Evolutionary conservation across 345 rosid genomes (phyloP).

Genomic region (Hibiscus mutabilis): DNA sequence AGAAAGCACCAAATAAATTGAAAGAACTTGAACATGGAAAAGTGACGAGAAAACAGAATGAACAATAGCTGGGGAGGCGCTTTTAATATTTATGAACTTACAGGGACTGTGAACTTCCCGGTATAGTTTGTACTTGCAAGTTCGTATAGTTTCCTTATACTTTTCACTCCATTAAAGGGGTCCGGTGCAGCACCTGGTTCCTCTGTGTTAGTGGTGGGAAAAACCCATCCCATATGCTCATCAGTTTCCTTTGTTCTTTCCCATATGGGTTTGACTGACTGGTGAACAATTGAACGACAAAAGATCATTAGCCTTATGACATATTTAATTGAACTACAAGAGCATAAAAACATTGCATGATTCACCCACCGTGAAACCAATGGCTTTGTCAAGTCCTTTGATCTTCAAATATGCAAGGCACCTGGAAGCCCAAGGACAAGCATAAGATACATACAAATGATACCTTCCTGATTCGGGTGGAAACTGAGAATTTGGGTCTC

Average conservation of each 20-base stretch:
- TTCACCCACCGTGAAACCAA: constrained; percentile 64
- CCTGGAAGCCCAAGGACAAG: not conserved
- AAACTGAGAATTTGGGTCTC: constrained; percentile 55
- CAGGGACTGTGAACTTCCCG: constrained; percentile 87
- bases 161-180: constrained; percentile 66
- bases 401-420: constrained; percentile 54
- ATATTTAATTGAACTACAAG: not conserved
- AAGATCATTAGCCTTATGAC: not conserved
- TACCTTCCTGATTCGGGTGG: constrained; percentile 82
- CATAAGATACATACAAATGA: constrained; percentile 57
- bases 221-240: constrained; percentile 87
- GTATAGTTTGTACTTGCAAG: constrained; percentile 68
- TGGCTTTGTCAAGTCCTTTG: constrained; percentile 77
- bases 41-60: not conserved
- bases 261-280: constrained; percentile 89
- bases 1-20: constrained; percentile 6
- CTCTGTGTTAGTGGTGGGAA: constrained; percentile 27
- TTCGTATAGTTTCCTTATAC: constrained; percentile 68
- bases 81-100: constrained; percentile 29
- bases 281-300: constrained; percentile 11
- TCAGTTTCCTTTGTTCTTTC: constrained; percentile 75
- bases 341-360: not conserved
- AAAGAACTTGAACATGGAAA: constrained; percentile 15
- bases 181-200: constrained; percentile 67
- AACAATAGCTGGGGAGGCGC: not conserved